Conservation (phyloP, 306 rosid genomes). For the Clitoria ternatea region DNA sequence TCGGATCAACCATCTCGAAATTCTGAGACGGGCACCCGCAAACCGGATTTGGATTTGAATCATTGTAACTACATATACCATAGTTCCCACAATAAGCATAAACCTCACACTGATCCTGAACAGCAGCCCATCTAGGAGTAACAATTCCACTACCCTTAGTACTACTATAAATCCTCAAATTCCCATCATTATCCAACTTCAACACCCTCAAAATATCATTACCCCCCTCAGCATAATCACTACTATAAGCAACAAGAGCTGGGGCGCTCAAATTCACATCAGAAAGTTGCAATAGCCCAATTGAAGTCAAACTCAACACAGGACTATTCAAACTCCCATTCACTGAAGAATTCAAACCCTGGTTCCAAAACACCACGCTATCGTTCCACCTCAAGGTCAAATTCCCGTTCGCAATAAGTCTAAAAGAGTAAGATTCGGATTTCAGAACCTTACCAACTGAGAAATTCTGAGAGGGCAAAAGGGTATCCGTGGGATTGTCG, state of each 20-base stretch:
- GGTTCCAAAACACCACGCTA: constrained; percentile 44
- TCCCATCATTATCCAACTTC: constrained; percentile 66
- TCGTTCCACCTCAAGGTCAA: constrained; percentile 55
- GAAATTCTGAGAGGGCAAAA: constrained; percentile 61
- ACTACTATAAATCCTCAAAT: constrained; percentile 57
- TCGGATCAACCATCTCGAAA: constrained; percentile 55
- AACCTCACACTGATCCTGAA: constrained; percentile 58
- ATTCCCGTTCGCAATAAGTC: constrained; percentile 37
- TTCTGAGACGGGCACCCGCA: constrained; percentile 69
- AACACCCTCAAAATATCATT: constrained; percentile 43
- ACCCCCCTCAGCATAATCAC: constrained; percentile 48
- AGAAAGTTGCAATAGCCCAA: constrained; percentile 45
- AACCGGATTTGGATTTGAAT: constrained; percentile 41
- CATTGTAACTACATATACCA: constrained; percentile 65
- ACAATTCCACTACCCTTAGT: constrained; percentile 33
- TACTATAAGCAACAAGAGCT: constrained; percentile 52
- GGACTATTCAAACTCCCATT: constrained; percentile 39
- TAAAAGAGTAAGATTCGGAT: constrained; percentile 53
- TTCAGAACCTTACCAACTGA: constrained; percentile 32
- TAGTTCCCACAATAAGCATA: constrained; percentile 67
- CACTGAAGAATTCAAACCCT: constrained; percentile 51
- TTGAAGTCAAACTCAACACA: constrained; percentile 28
- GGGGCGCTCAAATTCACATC: constrained; percentile 33
- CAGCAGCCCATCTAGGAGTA: constrained; percentile 57
- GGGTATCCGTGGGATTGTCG: constrained; percentile 56